A percentile compares a stretch with the other conserved stretches of the same genome.
Conservation (phyloP, 345 rosid species). For the Capsella bursapastoris region DNA sequence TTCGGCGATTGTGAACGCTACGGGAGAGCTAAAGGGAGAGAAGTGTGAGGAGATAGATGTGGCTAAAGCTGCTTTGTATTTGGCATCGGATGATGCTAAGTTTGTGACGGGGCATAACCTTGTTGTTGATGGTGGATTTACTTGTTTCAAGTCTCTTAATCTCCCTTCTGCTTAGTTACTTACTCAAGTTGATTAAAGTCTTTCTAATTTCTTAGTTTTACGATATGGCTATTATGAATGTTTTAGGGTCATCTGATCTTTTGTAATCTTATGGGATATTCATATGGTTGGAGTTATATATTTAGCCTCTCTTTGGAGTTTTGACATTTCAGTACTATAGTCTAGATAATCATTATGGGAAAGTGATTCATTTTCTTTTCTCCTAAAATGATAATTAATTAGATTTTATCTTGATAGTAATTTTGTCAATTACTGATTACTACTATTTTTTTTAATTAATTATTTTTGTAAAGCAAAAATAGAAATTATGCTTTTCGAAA, state of each 20-base stretch:
- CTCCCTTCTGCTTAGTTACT: conserved; percentile 53
- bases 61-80: conserved; percentile 53
- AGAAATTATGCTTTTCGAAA: too few species aligned
- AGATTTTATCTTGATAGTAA: too few species aligned
- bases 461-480: too few species aligned
- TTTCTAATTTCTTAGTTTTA: neutral
- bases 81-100: conserved; percentile 52
- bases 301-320: neutral
- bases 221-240: conserved; percentile 2
- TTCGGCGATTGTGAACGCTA: conserved; percentile 54
- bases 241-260: neutral
- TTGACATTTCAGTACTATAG: neutral
- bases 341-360: neutral
- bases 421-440: too few species aligned
- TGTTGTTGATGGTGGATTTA: conserved; percentile 58
- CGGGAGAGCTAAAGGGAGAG: conserved; percentile 69
- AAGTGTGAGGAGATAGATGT: conserved; percentile 73
- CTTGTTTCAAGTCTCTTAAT: conserved; percentile 60
- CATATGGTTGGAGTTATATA: neutral
- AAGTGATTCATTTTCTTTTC: neutral
- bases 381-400: neutral
- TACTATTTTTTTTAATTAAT: too few species aligned
- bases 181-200: neutral
- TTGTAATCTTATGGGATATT: conserved; percentile 6
- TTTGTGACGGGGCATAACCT: conserved; percentile 53